phyloP scores from a whole-genome alignment of 2,329 filamentous ascomycete species.

The Sarocladium strictum region DNA sequence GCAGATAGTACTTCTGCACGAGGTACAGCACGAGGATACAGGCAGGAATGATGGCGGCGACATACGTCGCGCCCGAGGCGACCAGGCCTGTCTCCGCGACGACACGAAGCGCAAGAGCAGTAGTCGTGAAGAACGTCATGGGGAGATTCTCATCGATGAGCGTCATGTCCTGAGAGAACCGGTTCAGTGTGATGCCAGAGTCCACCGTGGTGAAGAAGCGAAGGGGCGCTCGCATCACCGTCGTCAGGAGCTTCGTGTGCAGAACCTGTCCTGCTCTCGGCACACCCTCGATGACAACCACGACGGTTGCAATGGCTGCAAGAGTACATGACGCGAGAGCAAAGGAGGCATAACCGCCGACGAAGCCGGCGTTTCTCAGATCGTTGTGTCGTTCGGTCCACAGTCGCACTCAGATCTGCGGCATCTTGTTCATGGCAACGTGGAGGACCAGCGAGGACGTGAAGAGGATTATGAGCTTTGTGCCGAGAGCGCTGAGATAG shows the following conservation, averaged over 20 bases:
- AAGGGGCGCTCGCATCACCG: conserved; percentile 23
- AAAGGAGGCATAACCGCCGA: conserved; percentile 25
- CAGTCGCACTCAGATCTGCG: conserved; percentile 34
- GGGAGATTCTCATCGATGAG: conserved; percentile 32
- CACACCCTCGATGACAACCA: conserved; percentile 18
- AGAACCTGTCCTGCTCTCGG: conserved; percentile 15
- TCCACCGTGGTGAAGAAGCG: conserved; percentile 29
- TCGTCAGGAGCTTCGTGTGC: conserved; percentile 16
- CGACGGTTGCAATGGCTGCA: conserved; percentile 10
- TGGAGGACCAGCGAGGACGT: neutral
- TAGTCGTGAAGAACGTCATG: conserved; percentile 1
- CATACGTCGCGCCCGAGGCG: conserved; percentile 18
- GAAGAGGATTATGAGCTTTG: conserved; percentile 10
- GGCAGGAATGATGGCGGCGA: conserved; percentile 33
- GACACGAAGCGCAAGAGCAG: neutral
- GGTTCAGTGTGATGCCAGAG: conserved; percentile 27
- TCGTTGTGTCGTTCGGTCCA: conserved; percentile 25
- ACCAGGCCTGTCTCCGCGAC: conserved; percentile 18
- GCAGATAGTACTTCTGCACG: conserved; percentile 44
- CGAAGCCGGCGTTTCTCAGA: conserved; percentile 18
- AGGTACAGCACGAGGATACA: conserved; percentile 34
- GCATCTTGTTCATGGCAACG: conserved; percentile 17
- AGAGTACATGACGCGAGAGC: conserved; percentile 5
- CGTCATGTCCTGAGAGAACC: conserved; percentile 33
- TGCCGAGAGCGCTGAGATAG: conserved; percentile 11